Percentiles rank a stretch among this genome's conserved stretches.
Evolutionary conservation across 78 protist genomes (phyloP).

Genomic region (Anaeramoeba flamelloides): DNA sequence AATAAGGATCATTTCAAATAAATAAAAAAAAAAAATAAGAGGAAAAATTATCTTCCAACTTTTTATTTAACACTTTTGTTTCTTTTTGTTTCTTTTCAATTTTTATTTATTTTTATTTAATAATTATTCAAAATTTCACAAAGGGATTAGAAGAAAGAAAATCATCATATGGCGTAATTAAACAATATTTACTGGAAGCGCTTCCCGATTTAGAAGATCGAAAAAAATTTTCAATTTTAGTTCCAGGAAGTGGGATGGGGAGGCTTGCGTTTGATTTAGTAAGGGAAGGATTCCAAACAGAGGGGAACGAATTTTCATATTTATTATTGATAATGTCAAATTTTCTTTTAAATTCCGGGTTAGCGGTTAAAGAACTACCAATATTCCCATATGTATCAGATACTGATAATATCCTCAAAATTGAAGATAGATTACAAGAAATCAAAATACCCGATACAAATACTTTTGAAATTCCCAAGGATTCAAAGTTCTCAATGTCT

Average conservation of each 20-base stretch:
- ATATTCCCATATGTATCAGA: background rate
- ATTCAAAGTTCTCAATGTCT: background rate
- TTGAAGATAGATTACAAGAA: background rate
- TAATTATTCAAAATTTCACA: no score
- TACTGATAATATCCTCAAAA: background rate
- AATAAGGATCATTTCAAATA: no score
- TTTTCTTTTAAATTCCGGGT: background rate
- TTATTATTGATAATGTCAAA: background rate
- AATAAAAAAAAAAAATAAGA: no score
- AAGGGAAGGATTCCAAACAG: background rate
- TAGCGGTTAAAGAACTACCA: background rate
- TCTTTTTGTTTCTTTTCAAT: no score
- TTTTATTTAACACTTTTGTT: no score
- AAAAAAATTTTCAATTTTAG: slow-evolving; percentile 14
- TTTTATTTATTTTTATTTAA: no score
- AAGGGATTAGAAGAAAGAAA: background rate
- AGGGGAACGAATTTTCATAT: background rate
- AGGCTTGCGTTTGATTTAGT: slow-evolving; percentile 52
- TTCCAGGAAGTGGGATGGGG: slow-evolving; percentile 65
- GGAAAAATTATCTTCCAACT: no score
- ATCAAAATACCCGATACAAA: background rate
- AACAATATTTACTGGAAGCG: background rate
- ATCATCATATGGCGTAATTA: background rate
- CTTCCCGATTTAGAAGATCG: background rate
- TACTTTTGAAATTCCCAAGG: background rate